A percentile compares a stretch with the other conserved stretches of the same genome.
These are phyloP conservation scores for Boletus subcaerulescens DNA, from an alignment of 768 basidiomycete genomes.

Conservation along the genomic window DNA sequence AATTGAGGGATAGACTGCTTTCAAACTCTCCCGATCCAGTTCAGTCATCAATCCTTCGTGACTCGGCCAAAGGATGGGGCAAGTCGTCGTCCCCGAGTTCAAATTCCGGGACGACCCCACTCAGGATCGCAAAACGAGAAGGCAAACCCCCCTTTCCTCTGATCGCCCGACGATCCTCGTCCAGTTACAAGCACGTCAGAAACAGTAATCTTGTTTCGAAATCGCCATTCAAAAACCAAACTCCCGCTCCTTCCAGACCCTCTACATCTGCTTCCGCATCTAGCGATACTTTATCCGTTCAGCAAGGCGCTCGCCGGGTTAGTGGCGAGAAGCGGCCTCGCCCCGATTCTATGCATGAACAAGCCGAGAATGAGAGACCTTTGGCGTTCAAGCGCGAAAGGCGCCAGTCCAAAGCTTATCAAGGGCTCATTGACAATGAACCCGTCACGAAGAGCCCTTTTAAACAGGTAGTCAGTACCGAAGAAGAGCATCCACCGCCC, in stretches of 20 bases:
- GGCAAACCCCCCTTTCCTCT: slow-evolving; percentile 40
- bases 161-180: slow-evolving; percentile 70
- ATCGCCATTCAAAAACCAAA: slow-evolving; percentile 77
- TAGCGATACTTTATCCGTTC: slow-evolving; percentile 6
- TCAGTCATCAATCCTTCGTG: slow-evolving; percentile 59
- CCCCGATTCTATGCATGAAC: slow-evolving; percentile 66
- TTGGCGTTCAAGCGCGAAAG: slow-evolving; percentile 69
- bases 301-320: slow-evolving; percentile 42
- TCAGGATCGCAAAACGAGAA: slow-evolving; percentile 76
- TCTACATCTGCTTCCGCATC: slow-evolving; percentile 12
- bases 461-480: slow-evolving; percentile 32
- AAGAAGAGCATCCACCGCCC: slow-evolving; percentile 31
- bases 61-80: slow-evolving; percentile 64
- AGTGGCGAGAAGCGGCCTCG: slow-evolving; percentile 80
- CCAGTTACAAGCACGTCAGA: slow-evolving; percentile 75
- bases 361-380: slow-evolving; percentile 70
- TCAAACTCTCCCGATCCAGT: slow-evolving; percentile 63
- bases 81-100: slow-evolving; percentile 38
- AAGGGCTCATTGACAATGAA: slow-evolving; percentile 70
- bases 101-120: slow-evolving; percentile 50
- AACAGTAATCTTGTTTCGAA: slow-evolving; percentile 80
- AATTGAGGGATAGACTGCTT: slow-evolving; percentile 56
- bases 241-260: slow-evolving; percentile 44
- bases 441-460: slow-evolving; percentile 85
- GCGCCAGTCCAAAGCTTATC: slow-evolving; percentile 70